Conservation (phyloP, 75 land plant species). For the Pinus albicaulis region DNA sequence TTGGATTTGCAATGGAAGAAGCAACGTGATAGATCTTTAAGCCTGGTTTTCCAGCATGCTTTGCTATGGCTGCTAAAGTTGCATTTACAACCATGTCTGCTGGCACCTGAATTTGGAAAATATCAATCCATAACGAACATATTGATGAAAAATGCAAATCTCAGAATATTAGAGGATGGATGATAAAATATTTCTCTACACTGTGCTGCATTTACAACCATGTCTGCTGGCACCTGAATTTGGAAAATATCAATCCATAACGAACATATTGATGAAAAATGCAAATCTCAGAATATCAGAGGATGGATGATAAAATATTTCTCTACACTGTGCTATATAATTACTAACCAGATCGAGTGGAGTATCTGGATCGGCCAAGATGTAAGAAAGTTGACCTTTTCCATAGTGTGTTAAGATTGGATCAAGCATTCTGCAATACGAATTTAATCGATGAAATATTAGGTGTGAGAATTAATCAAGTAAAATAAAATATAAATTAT, state of each 20-base stretch:
- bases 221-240: constrained; percentile 83
- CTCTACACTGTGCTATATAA: not conserved
- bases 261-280: not conserved
- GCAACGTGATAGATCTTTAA: constrained; percentile 73
- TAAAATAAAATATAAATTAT: too few relatives aligned
- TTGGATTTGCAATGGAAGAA: constrained; percentile 80
- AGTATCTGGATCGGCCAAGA: too few relatives aligned
- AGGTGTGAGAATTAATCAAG: too few relatives aligned
- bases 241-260: not conserved
- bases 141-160: not conserved
- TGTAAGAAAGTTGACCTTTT: too few relatives aligned
- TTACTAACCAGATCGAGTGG: constrained; percentile 69
- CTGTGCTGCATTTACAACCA: constrained; percentile 95
- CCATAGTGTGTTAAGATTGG: too few relatives aligned
- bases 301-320: not conserved
- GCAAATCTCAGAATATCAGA: not conserved
- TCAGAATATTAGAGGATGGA: not conserved
- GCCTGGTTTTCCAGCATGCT: constrained; percentile 47
- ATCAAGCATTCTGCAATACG: too few relatives aligned
- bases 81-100: constrained; percentile 96
- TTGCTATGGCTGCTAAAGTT: constrained; percentile 84
- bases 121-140: not conserved
- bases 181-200: not conserved
- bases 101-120: constrained; percentile 52
- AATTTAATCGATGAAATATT: not conserved